Base-by-base conservation (phyloP, 106 monocot genomes). In the Xerophyta viscosa region DNA sequence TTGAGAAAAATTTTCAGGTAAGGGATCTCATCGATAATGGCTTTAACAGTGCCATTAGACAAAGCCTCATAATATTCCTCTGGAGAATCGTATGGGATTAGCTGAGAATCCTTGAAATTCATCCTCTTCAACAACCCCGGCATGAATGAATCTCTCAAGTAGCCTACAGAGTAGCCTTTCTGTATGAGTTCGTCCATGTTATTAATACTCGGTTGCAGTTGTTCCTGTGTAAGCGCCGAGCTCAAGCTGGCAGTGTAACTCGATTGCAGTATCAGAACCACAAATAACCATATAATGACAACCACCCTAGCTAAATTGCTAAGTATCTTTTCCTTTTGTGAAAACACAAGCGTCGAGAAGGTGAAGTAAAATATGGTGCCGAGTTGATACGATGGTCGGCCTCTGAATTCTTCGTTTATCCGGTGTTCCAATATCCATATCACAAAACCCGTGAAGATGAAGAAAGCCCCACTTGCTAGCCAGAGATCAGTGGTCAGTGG, bases 161-260 rank as follows among this genome's bases (percentile, higher is more conserved):
- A 81, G 0, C 92, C 92, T 19, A 93, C 71, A 24, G 29, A 37
- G 2, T 46, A 26, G 11, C 74, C 71, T 36, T 27, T 70, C 60
- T 39, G 74, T 22, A 69, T 24, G 2, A 93, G 74, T 14, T 84
- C 68, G 13, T 63, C 42, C 47, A 77, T 13, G 20, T 74, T 65
- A 0, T 70, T 71, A 7, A 80, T 67, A 20, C 70, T 68, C 14
- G 87, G 77, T 59, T 58, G 71, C 17, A 88, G 74, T 39, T 83
- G 77, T 59, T 80, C 55, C 14, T 73, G 76, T 0, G 92, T 92
- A 14, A 92, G 71, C 67, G 76, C 67, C 0, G 86, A 92, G 8
- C 71, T 66, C 29, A 92, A 66, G 58, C 58, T 77, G 1, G 77
- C 77, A 3, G 77, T 77, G 50, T 77, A 77, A 10, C 66, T 77